Percentiles rank a stretch among this genome's conserved stretches.
Conservation (phyloP, 495 filamentous ascomycete species). For the Podospora pseudocomata region DNA sequence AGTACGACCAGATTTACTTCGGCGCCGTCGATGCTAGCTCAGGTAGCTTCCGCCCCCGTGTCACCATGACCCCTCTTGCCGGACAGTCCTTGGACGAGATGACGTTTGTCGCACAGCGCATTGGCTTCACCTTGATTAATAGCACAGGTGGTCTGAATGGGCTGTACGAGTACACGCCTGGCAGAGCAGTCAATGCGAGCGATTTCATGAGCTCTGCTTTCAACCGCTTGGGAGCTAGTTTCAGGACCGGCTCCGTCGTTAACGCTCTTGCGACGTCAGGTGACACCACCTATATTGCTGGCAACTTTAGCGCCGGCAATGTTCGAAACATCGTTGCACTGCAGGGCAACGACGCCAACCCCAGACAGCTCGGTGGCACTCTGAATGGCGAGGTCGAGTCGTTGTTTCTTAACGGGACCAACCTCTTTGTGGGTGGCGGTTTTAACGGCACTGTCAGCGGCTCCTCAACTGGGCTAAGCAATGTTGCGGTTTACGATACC, state of each 20-base stretch:
- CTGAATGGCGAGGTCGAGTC: conserved; percentile 74
- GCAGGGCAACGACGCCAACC: conserved; percentile 55
- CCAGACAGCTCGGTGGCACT: conserved; percentile 62
- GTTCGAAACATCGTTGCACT: conserved; percentile 74
- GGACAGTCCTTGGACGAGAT: conserved; percentile 61
- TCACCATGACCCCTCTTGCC: conserved; percentile 69
- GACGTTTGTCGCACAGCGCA: conserved; percentile 78
- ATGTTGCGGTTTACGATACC: conserved; percentile 73
- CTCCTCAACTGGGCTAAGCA: conserved; percentile 56
- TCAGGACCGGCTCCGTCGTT: conserved; percentile 63
- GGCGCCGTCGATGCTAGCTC: conserved; percentile 76
- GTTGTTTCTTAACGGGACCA: conserved; percentile 60
- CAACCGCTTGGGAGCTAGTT: conserved; percentile 64
- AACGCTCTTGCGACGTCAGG: conserved; percentile 56
- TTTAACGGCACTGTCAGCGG: conserved; percentile 73
- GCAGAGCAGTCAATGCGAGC: conserved; percentile 52
- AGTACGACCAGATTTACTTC: conserved; percentile 86
- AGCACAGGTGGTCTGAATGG: conserved; percentile 78
- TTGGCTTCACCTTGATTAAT: conserved; percentile 69
- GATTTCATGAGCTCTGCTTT: conserved; percentile 70
- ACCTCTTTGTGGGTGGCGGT: conserved; percentile 77
- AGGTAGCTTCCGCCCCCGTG: conserved; percentile 69
- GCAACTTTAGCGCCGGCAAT: conserved; percentile 70
- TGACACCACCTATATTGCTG: conserved; percentile 68
- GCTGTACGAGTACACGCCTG: conserved; percentile 82